phyloP scores from a whole-genome alignment of 306 rosid genomes.

The Clitoria ternatea region DNA sequence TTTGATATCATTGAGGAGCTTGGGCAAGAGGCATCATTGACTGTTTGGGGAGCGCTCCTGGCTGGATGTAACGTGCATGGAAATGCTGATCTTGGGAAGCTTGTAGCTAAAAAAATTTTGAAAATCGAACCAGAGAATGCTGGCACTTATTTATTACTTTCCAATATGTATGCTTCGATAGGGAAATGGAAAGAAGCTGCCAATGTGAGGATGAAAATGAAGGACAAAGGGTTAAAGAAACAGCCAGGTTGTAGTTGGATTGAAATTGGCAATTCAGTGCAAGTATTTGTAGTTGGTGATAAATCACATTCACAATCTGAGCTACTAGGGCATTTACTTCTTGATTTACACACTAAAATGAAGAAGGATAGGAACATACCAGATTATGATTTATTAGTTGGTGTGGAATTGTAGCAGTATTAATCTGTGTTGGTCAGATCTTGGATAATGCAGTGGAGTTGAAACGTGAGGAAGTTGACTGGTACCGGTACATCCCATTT shows the following conservation, averaged over 20 bases:
- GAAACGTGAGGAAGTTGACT: not conserved
- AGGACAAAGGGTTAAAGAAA: conserved; percentile 41
- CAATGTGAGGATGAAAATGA: conserved; percentile 35
- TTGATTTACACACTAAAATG: conserved; percentile 36
- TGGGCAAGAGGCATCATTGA: conserved; percentile 27
- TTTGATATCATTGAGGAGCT: conserved; percentile 35
- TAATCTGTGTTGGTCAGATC: not conserved
- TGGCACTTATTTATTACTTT: conserved; percentile 34
- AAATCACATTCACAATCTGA: conserved; percentile 28
- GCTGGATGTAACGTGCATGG: conserved; percentile 48
- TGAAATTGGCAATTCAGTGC: conserved; percentile 39
- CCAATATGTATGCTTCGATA: conserved; percentile 40
- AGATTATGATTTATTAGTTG: conserved; percentile 32
- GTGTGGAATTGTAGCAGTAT: not conserved
- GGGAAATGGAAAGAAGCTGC: conserved; percentile 54
- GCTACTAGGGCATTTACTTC: conserved; percentile 23
- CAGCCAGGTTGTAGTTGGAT: conserved; percentile 58
- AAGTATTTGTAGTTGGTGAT: conserved; percentile 45
- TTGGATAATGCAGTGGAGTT: conserved; percentile 19
- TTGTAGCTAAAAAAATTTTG: conserved; percentile 29
- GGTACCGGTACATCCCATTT: not conserved
- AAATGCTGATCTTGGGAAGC: conserved; percentile 35
- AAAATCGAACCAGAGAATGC: conserved; percentile 37
- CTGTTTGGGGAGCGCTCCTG: conserved; percentile 41
- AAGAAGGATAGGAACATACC: conserved; percentile 18